Evolutionary conservation across 805 yeast genomes (phyloP), one percentile per base, ranked within the genome.

Genomic region (Blastobotrys peoriensis): DNA sequence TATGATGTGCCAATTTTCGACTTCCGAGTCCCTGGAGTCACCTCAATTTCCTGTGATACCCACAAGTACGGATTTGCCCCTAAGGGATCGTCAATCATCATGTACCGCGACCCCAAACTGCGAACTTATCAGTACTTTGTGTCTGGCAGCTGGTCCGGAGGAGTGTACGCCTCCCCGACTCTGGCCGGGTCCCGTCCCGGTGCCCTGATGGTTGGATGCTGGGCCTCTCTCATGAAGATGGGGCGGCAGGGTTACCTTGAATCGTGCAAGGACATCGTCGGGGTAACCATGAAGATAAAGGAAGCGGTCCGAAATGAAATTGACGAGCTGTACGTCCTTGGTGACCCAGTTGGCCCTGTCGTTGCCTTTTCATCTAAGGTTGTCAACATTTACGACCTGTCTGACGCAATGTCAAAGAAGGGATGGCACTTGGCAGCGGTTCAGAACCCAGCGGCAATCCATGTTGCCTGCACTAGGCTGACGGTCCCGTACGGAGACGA

Each of bases 61-160:
- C 98, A 91, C 70, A 91, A 91, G 64, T 91, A 91, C 60, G 98
- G 98, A 1, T 93, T 91, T 71, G 97, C 98, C 5, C 98, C 98
- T 33, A 91, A 91, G 65, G 98, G 98, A 6, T 83, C 95, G 0
- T 86, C 96, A 1, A 75, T 91, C 19, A 83, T 93, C 55, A 83
- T 93, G 95, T 93, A 93, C 64, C 75, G 97, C 38, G 66, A 73
- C 49, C 56, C 74, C 0, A 73, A 75, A 46, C 72, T 87, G 45
- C 73, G 98, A 46, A 74, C 75, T 52, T 74, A 82, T 57, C 98
- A 93, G 66, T 91, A 93, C 64, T 93, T 81, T 62, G 74, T 89
- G 23, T 73, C 79, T 41, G 70, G 86, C 1, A 86, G 81, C 49
- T 91, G 98, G 98, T 70, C 80, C 3, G 98, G 98, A 25, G 98